phyloP scores from a whole-genome alignment of 2,329 filamentous ascomycete genomes.

The Calonectria hongkongensis region DNA sequence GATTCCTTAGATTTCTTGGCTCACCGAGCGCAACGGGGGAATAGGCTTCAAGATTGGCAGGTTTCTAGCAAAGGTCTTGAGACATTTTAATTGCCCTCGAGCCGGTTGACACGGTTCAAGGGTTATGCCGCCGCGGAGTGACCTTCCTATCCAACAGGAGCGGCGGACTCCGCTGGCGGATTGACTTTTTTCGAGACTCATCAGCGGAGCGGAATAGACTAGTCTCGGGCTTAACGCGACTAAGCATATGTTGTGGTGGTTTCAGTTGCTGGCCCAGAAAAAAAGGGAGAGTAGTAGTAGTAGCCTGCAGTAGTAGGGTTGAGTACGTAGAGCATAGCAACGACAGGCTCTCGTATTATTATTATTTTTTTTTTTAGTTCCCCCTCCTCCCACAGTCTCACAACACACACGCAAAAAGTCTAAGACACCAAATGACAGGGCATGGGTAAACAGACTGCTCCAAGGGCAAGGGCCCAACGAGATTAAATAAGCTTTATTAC shows the following conservation, averaged over 20 bases:
- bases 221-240: slow-evolving; percentile 7
- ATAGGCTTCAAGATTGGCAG: not conserved
- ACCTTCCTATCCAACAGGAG: slow-evolving; percentile 7
- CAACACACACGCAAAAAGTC: not conserved
- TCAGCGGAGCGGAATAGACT: slow-evolving; percentile 16
- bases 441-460: not conserved
- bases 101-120: slow-evolving; percentile 3
- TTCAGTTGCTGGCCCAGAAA: slow-evolving; percentile 1
- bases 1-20: slow-evolving; percentile 10
- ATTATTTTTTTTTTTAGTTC: no score
- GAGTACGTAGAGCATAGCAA: no score
- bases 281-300: not conserved
- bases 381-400: not conserved
- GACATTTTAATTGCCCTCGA: slow-evolving; percentile 24
- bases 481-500: slow-evolving; percentile 15
- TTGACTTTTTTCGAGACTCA: slow-evolving; percentile 14
- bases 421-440: not conserved
- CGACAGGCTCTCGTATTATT: not conserved
- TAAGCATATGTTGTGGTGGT: slow-evolving; percentile 15
- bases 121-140: slow-evolving; percentile 1
- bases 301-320: no score
- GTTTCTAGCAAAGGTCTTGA: not conserved
- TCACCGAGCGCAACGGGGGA: not conserved
- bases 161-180: not conserved
- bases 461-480: not conserved